Evolutionary conservation across 352 stramenopile genomes (phyloP), one percentile per base, ranked within the genome.

Genomic region (Globisporangium paddicum): DNA sequence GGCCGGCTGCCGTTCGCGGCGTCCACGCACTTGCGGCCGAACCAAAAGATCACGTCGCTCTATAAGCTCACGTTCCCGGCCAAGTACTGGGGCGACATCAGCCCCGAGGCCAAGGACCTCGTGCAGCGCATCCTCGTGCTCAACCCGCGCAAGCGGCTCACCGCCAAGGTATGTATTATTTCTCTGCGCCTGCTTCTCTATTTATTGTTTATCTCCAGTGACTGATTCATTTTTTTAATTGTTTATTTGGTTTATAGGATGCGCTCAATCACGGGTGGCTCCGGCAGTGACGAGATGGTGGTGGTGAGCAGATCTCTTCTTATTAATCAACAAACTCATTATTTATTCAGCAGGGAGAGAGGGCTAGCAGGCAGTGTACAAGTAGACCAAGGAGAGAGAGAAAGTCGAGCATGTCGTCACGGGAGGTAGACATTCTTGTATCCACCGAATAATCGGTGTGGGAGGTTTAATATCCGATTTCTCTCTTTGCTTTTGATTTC

Each of bases 1-100:
- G 97, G 97, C 32, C 98, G 95, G 71, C 74, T 91, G 5, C 82
- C 82, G 21, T 91, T 91, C 57, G 65, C 75, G 28, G 80, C 76
- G 4, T 80, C 73, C 41, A 88, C 72, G 0, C 67, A 86, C 28
- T 55, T 91, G 32, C 77, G 72, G 51, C 73, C 75, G 10, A 75
- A 78, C 48, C 79, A 91, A 52, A 84, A 75, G 50, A 70, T 91
- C 40, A 68, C 77, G 62, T 72, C 69, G 44, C 56, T 89, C 35
- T 91, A 87, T 53, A 75, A 77, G 38, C 67, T 91, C 50, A 80
- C 75, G 51, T 91, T 91, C 64, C 82, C 82, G 8, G 66, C 72
- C 57, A 87, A 84, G 68, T 91, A 91, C 70, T 91, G 82, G 82
- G 57, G 55, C n/a, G 69, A 73, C 55, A 73, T 91, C 44, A 89